Conservation (phyloP, 257 asterid genomes). For the Penstemon barbatus region DNA sequence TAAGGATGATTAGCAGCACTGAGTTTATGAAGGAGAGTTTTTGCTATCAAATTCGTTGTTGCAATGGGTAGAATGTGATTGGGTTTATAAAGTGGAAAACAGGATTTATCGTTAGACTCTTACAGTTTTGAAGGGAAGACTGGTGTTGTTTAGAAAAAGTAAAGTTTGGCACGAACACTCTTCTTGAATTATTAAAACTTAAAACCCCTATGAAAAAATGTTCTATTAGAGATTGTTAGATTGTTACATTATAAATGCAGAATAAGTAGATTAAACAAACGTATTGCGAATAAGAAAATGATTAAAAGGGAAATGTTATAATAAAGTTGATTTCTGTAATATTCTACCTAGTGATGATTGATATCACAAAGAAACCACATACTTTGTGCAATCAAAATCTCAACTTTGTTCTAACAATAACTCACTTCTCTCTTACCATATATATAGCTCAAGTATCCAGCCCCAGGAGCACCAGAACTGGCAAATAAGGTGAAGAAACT, state of each 20-base stretch:
- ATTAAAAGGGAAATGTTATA: neutral
- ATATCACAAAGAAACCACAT: neutral
- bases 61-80: too few relatives aligned
- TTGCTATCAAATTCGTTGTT: too few relatives aligned
- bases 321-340: neutral
- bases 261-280: neutral
- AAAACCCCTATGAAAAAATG: too few relatives aligned
- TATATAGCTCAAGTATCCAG: constrained; percentile 67
- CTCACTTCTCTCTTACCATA: constrained; percentile 1
- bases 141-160: too few relatives aligned
- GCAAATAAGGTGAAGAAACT: constrained; percentile 61
- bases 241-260: neutral
- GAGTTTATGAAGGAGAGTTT: too few relatives aligned
- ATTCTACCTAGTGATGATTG: constrained; percentile 1
- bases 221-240: too few relatives aligned
- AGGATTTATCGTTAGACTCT: too few relatives aligned
- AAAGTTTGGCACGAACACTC: too few relatives aligned
- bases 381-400: neutral
- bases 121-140: too few relatives aligned
- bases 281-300: neutral
- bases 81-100: too few relatives aligned
- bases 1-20: too few relatives aligned
- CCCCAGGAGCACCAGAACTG: constrained; percentile 79
- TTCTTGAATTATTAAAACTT: too few relatives aligned
- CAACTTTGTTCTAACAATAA: neutral